Evolutionary conservation across 2,329 filamentous ascomycete genomes (phyloP).

Genomic region (Fusarium camptoceras): DNA sequence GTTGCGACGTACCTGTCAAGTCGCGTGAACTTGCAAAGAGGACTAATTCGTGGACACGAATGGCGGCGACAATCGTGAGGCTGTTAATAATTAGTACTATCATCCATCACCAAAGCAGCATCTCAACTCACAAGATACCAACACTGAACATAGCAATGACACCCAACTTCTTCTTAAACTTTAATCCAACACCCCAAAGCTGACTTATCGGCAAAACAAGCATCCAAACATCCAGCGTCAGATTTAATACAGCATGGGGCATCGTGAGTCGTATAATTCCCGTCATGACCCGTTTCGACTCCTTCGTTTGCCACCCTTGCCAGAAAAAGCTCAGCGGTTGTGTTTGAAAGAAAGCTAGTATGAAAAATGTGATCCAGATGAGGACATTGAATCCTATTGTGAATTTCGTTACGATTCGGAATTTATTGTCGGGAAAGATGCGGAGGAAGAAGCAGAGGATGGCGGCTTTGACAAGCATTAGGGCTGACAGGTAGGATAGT

Average conservation of each 20-base stretch:
- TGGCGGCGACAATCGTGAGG: constrained; percentile 17
- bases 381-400: neutral
- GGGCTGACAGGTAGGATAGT: neutral
- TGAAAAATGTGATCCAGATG: neutral
- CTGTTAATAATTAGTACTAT: neutral
- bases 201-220: constrained; percentile 22
- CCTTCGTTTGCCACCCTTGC: constrained; percentile 20
- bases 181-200: constrained; percentile 17
- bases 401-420: constrained; percentile 4
- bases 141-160: constrained; percentile 33
- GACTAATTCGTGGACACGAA: constrained; percentile 7
- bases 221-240: constrained; percentile 27
- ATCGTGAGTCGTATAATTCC: neutral
- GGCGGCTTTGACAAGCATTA: constrained; percentile 4
- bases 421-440: constrained; percentile 12
- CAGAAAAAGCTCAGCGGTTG: constrained; percentile 8
- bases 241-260: constrained; percentile 3
- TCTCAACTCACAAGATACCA: constrained; percentile 17
- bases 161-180: constrained; percentile 21
- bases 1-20: neutral
- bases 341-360: constrained; percentile 8
- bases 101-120: fast-evolving
- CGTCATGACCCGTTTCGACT: neutral
- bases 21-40: constrained; percentile 6
- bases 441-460: constrained; percentile 26